Evolutionary conservation across 768 basidiomycete genomes (phyloP).

Genomic region (Psilocybe sp.): DNA sequence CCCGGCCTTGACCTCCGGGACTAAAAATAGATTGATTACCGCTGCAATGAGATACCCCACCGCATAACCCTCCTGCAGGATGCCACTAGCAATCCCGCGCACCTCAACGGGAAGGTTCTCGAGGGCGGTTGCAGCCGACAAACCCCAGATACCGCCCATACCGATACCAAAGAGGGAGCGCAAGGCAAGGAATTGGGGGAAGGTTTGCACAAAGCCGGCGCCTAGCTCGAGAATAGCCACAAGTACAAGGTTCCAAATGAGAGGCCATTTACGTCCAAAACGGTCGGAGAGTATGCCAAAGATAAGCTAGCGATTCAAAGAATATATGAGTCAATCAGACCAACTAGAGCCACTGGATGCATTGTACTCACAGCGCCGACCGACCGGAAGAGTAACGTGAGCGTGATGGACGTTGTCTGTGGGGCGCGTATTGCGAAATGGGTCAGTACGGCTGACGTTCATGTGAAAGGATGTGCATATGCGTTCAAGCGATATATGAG

Average conservation of each 20-base stretch:
- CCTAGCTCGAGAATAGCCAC: conserved; percentile 74
- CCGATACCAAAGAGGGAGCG: conserved; percentile 83
- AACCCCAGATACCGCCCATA: conserved; percentile 90
- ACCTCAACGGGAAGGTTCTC: conserved; percentile 87
- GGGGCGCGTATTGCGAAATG: not conserved
- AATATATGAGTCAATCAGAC: not conserved
- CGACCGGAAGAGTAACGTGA: conserved; percentile 90
- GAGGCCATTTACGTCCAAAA: conserved; percentile 92
- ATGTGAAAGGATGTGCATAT: not conserved
- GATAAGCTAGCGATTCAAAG: conserved; percentile 38
- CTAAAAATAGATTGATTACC: conserved; percentile 73
- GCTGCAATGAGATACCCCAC: conserved; percentile 83
- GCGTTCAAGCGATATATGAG: conserved; percentile 35
- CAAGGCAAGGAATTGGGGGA: conserved; percentile 73
- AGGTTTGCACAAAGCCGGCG: conserved; percentile 78
- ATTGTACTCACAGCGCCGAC: conserved; percentile 52
- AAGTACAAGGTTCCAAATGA: conserved; percentile 72
- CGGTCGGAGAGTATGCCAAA: conserved; percentile 88
- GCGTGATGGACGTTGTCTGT: conserved; percentile 79
- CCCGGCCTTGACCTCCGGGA: conserved; percentile 34
- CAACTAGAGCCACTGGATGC: not conserved
- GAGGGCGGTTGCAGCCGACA: conserved; percentile 76
- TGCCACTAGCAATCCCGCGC: conserved; percentile 81
- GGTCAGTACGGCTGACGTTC: not conserved
- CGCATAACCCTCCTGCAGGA: conserved; percentile 89